Base-by-base conservation (phyloP, 2,329 filamentous ascomycete genomes). In the Nothophaeocryptopus gaeumannii region DNA sequence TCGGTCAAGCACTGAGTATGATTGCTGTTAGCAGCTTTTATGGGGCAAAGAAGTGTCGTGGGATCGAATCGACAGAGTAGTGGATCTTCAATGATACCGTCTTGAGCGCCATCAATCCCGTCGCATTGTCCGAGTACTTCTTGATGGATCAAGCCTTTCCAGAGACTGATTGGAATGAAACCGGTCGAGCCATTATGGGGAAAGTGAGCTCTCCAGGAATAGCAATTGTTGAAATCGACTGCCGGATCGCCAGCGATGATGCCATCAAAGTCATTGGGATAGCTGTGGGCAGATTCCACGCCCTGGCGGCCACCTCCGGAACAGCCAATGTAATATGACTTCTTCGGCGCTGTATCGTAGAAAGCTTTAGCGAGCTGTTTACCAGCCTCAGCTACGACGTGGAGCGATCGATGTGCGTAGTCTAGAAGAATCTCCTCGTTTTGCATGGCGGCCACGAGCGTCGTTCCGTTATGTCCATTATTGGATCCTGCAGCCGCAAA, bases 251-350 rank as follows among this genome's bases (percentile, higher is more conserved):
- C 77, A 11, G 78, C 73, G 2, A 81, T 58, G 12, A 78, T 70
- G 12, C 79, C 79, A 54, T 81, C 78, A 47, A 81, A 81, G 52
- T 81, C 78, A 0, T 73, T 65, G 0, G 80, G 78, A 51, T 74
- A 80, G 5, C 63, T 58, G 53, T 82, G 73, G 0, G 76, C 73
- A 3, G 72, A 71, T 40, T 77, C 77, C 33, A 79, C 66, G 2
- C 78, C 80, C 66, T 82, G 77, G 0, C 79, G 41, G 0, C 81
- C 80, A 5, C 81, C 80, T 0, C 77, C 74, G 0, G 79, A 82
- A 57, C 80, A 82, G 8, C 80, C 80, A 2, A 76, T 56, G 50
- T 75, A 82, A 62, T 82, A 83, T 3, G 73, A 74, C 36, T 73
- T 74, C 8, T 65, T 60, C 1, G 71, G 69, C 0, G 63, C 57